These are phyloP conservation scores for Plasmodium relictum DNA, from an alignment of 169 alveolate genomes.

Conservation along the genomic window DNA sequence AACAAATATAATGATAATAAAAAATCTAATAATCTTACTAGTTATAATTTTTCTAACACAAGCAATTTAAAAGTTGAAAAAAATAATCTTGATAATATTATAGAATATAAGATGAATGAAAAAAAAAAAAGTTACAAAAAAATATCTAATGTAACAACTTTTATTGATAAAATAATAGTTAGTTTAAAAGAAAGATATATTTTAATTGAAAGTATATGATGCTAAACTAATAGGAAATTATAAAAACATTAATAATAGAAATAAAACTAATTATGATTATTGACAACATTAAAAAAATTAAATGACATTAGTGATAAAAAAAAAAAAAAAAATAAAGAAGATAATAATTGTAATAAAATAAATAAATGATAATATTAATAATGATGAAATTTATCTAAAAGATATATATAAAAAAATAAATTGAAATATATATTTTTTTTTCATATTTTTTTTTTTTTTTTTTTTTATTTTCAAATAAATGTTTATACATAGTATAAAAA, in stretches of 20 bases:
- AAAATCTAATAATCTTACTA: too few relatives aligned
- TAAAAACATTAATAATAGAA: not conserved
- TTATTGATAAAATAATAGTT: conserved; percentile 17
- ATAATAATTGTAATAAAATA: too few relatives aligned
- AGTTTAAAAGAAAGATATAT: conserved; percentile 21
- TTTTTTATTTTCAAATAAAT: too few relatives aligned
- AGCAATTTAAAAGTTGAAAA: not conserved
- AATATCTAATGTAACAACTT: conserved; percentile 26
- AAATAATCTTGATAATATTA: not conserved
- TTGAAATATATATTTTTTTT: too few relatives aligned
- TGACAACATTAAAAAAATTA: not conserved
- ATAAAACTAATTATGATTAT: not conserved
- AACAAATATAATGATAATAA: not conserved
- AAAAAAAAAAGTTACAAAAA: not conserved
- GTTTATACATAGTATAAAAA: too few relatives aligned
- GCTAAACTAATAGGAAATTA: not conserved
- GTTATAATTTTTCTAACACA: not conserved
- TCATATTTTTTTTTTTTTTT: too few relatives aligned
- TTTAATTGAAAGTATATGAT: conserved; percentile 37
- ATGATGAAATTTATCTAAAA: too few relatives aligned
- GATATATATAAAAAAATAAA: too few relatives aligned
- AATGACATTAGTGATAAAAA: too few relatives aligned
- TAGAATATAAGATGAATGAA: not conserved
- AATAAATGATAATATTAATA: too few relatives aligned
- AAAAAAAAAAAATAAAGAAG: too few relatives aligned